Percentiles rank a stretch among this genome's conserved stretches.
phyloP scores from a whole-genome alignment of 805 yeast genomes.

The Kazachstania africana region DNA sequence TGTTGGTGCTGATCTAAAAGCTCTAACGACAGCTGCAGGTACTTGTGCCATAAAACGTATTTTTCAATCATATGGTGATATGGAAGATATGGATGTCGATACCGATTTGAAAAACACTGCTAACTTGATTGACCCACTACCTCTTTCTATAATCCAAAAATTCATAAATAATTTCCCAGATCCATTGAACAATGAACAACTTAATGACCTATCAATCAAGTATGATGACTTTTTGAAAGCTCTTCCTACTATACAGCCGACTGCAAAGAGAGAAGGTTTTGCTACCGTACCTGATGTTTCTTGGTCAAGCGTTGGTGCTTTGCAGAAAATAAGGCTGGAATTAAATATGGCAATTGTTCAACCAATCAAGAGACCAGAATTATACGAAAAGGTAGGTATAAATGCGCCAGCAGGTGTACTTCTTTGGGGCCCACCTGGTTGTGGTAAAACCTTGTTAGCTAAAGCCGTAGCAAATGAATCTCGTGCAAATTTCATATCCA shows the following conservation, averaged over 20 bases:
- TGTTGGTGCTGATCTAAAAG: slow-evolving; percentile 94
- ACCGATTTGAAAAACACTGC: slow-evolving; percentile 23
- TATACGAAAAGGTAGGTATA: slow-evolving; percentile 83
- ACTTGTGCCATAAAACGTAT: slow-evolving; percentile 88
- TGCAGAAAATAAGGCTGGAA: slow-evolving; percentile 69
- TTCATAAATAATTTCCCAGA: slow-evolving; percentile 67
- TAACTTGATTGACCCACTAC: slow-evolving; percentile 25
- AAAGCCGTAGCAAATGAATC: slow-evolving; percentile 98
- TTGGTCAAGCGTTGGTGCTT: slow-evolving; percentile 92
- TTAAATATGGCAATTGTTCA: slow-evolving; percentile 95
- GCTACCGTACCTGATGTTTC: slow-evolving; percentile 97
- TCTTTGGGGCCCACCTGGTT: slow-evolving; percentile 99
- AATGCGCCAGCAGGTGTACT: slow-evolving; percentile 94
- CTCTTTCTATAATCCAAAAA: slow-evolving; percentile 55
- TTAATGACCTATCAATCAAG: slow-evolving; percentile 63
- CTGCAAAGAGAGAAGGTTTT: slow-evolving; percentile 96
- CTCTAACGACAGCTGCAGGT: slow-evolving; percentile 91
- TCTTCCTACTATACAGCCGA: slow-evolving; percentile 87
- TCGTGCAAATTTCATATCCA: slow-evolving; percentile 88
- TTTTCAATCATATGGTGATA: slow-evolving; percentile 40
- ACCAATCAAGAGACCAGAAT: slow-evolving; percentile 86
- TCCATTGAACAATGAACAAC: slow-evolving; percentile 64
- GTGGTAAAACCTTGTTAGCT: slow-evolving; percentile 93
- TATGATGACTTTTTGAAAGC: slow-evolving; percentile 76
- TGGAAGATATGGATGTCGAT: slow-evolving; percentile 9